Base-by-base conservation (phyloP, 2,329 filamentous ascomycete genomes). In the Paraconiothyrium brasiliense region DNA sequence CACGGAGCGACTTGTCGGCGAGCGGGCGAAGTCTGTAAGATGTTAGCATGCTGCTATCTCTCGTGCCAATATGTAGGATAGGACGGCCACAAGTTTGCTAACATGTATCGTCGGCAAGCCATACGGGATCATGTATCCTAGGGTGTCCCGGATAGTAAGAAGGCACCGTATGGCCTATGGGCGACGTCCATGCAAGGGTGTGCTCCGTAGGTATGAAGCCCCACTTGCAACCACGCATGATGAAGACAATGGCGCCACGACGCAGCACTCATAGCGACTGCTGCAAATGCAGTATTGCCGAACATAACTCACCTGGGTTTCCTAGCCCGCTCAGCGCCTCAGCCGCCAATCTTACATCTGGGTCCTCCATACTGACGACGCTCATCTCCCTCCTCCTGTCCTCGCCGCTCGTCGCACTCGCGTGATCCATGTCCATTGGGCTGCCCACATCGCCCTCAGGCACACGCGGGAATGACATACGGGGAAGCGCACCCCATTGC, bases 281-380 rank as follows among this genome's bases (percentile, higher is more conserved):
- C 20, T 22, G 41, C 41, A 44, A 43, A 22, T 5, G 32, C 11
- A 7, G 32, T 9, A 11, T 27, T 27, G 30, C 13, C 16, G 14
- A n/a, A n/a, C 14, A 41, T 41, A n/a, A 41, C 78, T 41, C 69
- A 84, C 82, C 81, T 72, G 80, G 79, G 70, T 84, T 84, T 9
- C 82, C 80, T 48, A 85, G 71, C 22, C 82, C 82, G 43, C 81
- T 82, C 64, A 85, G 68, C 39, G 83, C 83, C 71, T 85, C 82
- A 22, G 82, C 83, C 6, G 83, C 83, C 54, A 83, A 72, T 20
- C 82, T 76, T 61, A 84, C 82, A 61, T 84, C 80, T 14, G 80
- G 78, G 61, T 84, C 82, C 27, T 84, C 82, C 66, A 83, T 78
- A 44, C 80, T 83, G 39, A 81, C 64, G n/a, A 77, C 75, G 58